phyloP scores from a whole-genome alignment of 1,284 basidiomycete genomes.

The Cryptococcus jaspeensis region DNA sequence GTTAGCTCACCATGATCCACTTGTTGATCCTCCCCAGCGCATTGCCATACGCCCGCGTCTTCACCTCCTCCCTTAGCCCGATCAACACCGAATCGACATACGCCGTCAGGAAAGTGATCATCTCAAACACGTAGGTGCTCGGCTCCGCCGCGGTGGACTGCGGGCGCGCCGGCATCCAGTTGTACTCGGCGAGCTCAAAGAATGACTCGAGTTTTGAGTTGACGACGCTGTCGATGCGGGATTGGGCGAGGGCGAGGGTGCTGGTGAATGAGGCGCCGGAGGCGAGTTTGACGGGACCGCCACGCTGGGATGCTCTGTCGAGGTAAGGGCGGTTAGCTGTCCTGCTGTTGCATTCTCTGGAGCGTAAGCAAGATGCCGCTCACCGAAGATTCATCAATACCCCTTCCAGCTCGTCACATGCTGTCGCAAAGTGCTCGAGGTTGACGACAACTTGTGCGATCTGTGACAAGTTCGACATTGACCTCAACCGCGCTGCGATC shows the following conservation, averaged over 20 bases:
- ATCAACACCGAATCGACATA: slow-evolving; percentile 91
- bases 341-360: no score
- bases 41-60: slow-evolving; percentile 81
- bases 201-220: slow-evolving; percentile 94
- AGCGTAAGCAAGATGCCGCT: slow-evolving; percentile 3
- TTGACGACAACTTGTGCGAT: slow-evolving; percentile 93
- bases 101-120: slow-evolving; percentile 93
- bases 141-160: slow-evolving; percentile 62
- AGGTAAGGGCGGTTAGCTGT: neutral
- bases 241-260: slow-evolving; percentile 69
- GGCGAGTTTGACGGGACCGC: slow-evolving; percentile 61
- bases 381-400: slow-evolving; percentile 74
- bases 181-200: slow-evolving; percentile 90
- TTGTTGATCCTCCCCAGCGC: slow-evolving; percentile 83
- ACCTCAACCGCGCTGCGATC: slow-evolving; percentile 69
- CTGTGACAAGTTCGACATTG: slow-evolving; percentile 79
- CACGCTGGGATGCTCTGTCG: slow-evolving; percentile 71
- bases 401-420: slow-evolving; percentile 81
- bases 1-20: slow-evolving; percentile 66
- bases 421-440: slow-evolving; percentile 84
- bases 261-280: slow-evolving; percentile 58
- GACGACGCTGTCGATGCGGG: slow-evolving; percentile 79
- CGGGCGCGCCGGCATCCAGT: slow-evolving; percentile 70
- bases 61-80: slow-evolving; percentile 68
- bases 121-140: slow-evolving; percentile 86